Percentiles rank a stretch among this genome's conserved stretches.
phyloP scores from a whole-genome alignment of 495 filamentous ascomycete species.

The Acidiella bohemica region DNA sequence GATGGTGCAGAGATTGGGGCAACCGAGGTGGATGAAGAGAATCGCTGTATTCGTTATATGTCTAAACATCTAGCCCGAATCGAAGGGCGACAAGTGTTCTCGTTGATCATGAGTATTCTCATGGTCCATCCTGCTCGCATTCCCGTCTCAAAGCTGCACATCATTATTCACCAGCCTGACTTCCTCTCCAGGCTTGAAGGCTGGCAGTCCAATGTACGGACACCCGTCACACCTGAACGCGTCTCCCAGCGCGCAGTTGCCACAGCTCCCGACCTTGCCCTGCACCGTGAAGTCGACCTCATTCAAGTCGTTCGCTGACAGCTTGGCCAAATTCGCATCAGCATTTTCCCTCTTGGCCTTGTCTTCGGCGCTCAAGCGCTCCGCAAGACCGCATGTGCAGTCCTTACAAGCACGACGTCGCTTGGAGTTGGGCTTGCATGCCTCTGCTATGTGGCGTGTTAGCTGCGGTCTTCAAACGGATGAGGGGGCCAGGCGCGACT shows the following conservation, averaged over 20 bases:
- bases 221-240: slow-evolving; percentile 73
- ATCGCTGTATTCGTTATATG: too few species aligned
- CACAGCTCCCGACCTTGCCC: slow-evolving; percentile 87
- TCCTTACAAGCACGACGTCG: slow-evolving; percentile 91
- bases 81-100: too few species aligned
- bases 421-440: slow-evolving; percentile 39
- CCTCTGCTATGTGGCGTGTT: slow-evolving; percentile 10
- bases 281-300: slow-evolving; percentile 93
- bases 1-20: too few species aligned
- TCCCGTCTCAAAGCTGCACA: slow-evolving; percentile 60
- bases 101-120: too few species aligned
- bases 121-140: too few species aligned
- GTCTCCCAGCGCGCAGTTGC: slow-evolving; percentile 85
- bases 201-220: slow-evolving; percentile 83
- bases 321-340: slow-evolving; percentile 52
- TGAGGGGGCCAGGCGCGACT: slow-evolving; percentile 26
- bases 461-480: background rate
- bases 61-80: too few species aligned
- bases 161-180: slow-evolving; percentile 74
- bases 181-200: slow-evolving; percentile 94
- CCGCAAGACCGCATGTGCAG: slow-evolving; percentile 83
- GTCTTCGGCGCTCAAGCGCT: slow-evolving; percentile 69
- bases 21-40: too few species aligned
- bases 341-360: slow-evolving; percentile 49
- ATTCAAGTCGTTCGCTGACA: slow-evolving; percentile 61